Evolutionary conservation across 352 stramenopile species (phyloP).

Genomic region (Phytopythium vexans): DNA sequence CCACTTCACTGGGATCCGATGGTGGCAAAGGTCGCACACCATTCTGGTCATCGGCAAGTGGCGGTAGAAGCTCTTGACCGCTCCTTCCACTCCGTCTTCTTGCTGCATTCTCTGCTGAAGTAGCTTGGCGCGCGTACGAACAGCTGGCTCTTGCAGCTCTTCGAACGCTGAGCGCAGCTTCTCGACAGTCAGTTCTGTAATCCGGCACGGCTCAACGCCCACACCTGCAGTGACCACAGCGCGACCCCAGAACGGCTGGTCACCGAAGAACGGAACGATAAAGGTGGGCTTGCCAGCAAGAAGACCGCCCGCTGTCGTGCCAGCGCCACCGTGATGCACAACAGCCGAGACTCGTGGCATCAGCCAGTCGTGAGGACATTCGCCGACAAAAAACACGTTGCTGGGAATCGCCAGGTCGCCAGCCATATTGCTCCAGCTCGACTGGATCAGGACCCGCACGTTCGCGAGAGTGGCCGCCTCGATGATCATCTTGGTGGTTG

Average conservation of each 20-base stretch:
- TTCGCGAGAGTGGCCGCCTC: slow-evolving; percentile 58
- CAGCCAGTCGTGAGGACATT: slow-evolving; percentile 90
- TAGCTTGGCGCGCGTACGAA: slow-evolving; percentile 42
- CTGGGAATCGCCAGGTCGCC: slow-evolving; percentile 39
- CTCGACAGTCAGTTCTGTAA: slow-evolving; percentile 78
- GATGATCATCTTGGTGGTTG: slow-evolving; percentile 82
- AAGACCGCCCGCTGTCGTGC: slow-evolving; percentile 90
- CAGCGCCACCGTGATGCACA: slow-evolving; percentile 79
- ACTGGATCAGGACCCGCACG: slow-evolving; percentile 89
- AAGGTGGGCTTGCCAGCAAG: slow-evolving; percentile 91
- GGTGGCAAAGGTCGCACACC: slow-evolving; percentile 46
- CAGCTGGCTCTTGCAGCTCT: slow-evolving; percentile 45
- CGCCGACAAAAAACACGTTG: slow-evolving; percentile 63
- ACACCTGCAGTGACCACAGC: slow-evolving; percentile 80
- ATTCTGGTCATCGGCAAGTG: slow-evolving; percentile 86
- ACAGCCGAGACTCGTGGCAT: slow-evolving; percentile 86
- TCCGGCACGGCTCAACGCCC: slow-evolving; percentile 82
- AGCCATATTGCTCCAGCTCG: slow-evolving; percentile 82
- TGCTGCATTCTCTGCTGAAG: slow-evolving; percentile 60
- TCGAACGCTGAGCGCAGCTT: slow-evolving; percentile 78
- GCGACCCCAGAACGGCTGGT: slow-evolving; percentile 94
- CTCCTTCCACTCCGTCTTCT: slow-evolving; percentile 86
- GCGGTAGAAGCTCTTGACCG: slow-evolving; percentile 85
- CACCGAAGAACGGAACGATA: slow-evolving; percentile 94
- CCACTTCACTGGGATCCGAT: slow-evolving; percentile 31